Base-by-base conservation (phyloP, 768 basidiomycete genomes). In the Leccinum pellstonianum region DNA sequence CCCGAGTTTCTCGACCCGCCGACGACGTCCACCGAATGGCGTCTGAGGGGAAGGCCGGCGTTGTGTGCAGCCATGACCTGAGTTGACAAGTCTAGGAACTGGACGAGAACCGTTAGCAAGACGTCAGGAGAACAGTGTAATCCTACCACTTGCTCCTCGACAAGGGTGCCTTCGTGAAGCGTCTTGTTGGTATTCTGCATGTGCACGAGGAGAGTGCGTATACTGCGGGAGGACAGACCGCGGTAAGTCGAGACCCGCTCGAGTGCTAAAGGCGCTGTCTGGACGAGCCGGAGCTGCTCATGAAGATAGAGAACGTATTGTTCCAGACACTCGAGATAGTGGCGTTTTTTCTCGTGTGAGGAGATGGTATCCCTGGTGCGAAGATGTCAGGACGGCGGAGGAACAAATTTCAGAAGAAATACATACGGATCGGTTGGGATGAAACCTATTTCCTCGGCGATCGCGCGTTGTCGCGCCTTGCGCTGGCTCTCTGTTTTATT, bases 331-430 rank as follows among this genome's bases (percentile, higher is more conserved):
- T 88, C 87, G 23, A 90, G 79, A 66, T 90, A 90, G 65, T 86
- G 80, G 3, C 88, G 76, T 65, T 90, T 90, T 66, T 90, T 90
- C 66, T 90, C 88, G 65, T 91, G 88, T 6, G 87, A 88, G 3
- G 88, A 86, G 57, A 91, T 89, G n/a, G 79, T 79, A 54, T 90
- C 88, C 1, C 86, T 87, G 56, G 14, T 14, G 52, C 4, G 3
- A 35, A 10, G 19, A 25, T 7, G 23, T 8, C n/a, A 17, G 35
- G 54, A 43, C 1, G 4, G 17, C 1, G 4, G 17, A 41, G n/a
- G 5, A 15, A 35, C 7, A n/a, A 14, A 29, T 46, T 46, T 21
- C 9, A 46, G 37, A 14, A 2, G 10, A 3, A 4, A 15, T 27
- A 47, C 84, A 57, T 64, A 86, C 86, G 84, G 85, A 66, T 87